These are phyloP conservation scores for Mycena crocata DNA, from an alignment of 768 basidiomycete genomes.

Conservation along the genomic window DNA sequence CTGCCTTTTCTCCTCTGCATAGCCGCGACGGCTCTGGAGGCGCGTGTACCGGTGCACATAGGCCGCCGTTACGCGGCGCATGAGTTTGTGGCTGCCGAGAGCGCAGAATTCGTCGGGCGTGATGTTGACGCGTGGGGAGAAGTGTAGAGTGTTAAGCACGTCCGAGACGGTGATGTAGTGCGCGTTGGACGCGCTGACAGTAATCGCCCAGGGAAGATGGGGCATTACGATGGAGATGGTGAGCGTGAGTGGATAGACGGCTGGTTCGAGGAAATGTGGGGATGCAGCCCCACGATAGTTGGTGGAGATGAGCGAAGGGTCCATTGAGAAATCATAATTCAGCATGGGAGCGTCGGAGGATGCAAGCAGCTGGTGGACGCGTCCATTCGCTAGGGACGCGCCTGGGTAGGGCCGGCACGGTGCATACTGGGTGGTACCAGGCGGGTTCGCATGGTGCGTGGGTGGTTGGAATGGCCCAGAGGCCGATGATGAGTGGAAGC, in stretches of 20 bases:
- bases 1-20: not conserved
- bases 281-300: not conserved
- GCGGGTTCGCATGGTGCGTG: not conserved
- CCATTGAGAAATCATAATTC: not conserved
- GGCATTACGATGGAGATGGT: not conserved
- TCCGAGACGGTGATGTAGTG: slow-evolving; percentile 1
- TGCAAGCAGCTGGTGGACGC: not conserved
- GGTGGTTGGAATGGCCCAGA: not conserved
- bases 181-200: not conserved
- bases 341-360: not conserved
- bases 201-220: not conserved
- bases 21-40: slow-evolving; percentile 5
- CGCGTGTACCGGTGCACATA: slow-evolving; percentile 3
- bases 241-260: not conserved
- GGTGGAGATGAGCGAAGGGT: not conserved
- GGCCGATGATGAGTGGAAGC: not conserved
- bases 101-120: not conserved
- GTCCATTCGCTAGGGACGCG: not conserved
- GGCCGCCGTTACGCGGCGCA: not conserved
- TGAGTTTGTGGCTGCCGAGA: slow-evolving; percentile 1
- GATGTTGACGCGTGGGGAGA: not conserved
- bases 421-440: not conserved
- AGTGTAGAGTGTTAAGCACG: not conserved
- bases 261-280: not conserved
- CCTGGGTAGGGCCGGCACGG: not conserved